phyloP scores from a whole-genome alignment of 2,329 filamentous ascomycete species.

The Piedraia hortae region DNA sequence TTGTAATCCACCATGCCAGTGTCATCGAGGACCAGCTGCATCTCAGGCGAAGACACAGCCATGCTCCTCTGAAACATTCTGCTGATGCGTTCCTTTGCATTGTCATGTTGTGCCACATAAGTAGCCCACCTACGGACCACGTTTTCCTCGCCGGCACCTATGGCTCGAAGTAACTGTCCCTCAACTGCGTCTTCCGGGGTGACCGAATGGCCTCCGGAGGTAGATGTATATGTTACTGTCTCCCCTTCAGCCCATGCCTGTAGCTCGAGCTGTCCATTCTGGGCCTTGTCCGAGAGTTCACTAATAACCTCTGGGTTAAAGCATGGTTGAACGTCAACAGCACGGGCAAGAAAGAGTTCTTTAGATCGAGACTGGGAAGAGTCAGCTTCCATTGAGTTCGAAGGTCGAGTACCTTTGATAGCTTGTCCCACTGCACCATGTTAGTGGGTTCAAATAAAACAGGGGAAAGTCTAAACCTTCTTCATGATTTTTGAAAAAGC shows the following conservation, averaged over 20 bases:
- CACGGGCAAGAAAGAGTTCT: conserved; percentile 81
- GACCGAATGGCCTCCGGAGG: conserved; percentile 13
- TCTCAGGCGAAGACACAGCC: conserved; percentile 52
- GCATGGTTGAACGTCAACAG: conserved; percentile 91
- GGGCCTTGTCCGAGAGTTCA: conserved; percentile 86
- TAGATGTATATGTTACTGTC: conserved; percentile 39
- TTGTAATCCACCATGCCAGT: conserved; percentile 70
- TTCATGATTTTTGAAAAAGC: conserved; percentile 97
- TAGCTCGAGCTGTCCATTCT: conserved; percentile 79
- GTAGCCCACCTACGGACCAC: conserved; percentile 56
- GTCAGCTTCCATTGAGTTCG: conserved; percentile 5
- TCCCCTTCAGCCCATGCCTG: conserved; percentile 95
- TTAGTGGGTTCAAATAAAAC: conserved; percentile 14
- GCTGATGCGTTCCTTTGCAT: conserved; percentile 51
- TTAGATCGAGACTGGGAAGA: conserved; percentile 60
- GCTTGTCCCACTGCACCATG: conserved; percentile 66
- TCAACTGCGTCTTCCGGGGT: conserved; percentile 78
- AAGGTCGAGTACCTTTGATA: conserved; percentile 41
- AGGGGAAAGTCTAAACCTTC: conserved; percentile 29
- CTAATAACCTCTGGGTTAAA: conserved; percentile 96
- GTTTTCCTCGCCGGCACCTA: conserved; percentile 52
- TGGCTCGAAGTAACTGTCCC: conserved; percentile 62
- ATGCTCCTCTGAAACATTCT: conserved; percentile 75
- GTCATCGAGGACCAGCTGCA: conserved; percentile 48
- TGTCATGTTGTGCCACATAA: conserved; percentile 34